A percentile compares a stretch with the other conserved stretches of the same genome.
Conservation (phyloP, 2,329 filamentous ascomycete species). For the Pseudogymnoascus sp. region DNA sequence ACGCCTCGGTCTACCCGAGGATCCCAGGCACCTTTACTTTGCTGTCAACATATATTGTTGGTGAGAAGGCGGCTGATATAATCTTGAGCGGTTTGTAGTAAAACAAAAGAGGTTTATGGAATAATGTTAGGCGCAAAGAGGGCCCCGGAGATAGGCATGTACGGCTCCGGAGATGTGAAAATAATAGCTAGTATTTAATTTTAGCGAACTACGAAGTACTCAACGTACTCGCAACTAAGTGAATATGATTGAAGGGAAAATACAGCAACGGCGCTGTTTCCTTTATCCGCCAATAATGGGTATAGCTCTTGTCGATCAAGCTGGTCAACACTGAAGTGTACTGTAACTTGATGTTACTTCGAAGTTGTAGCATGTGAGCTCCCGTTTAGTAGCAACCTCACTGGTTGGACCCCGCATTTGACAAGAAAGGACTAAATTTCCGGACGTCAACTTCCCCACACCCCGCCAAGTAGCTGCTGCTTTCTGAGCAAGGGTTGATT, state of each 20-base stretch:
- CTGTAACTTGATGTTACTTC: neutral
- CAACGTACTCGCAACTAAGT: neutral
- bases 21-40: conserved; percentile 44
- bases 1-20: conserved; percentile 48
- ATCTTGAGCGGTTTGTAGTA: neutral
- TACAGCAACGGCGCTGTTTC: neutral
- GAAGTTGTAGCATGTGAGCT: neutral
- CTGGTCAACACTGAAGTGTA: neutral
- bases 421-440: neutral
- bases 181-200: neutral
- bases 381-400: neutral
- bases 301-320: neutral
- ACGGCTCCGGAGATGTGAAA: neutral
- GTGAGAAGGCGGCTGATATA: conserved; percentile 45
- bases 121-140: neutral
- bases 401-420: neutral
- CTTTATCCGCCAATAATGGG: neutral
- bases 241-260: conserved; percentile 1
- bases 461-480: neutral
- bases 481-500: neutral
- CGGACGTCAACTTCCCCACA: neutral
- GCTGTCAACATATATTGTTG: conserved; percentile 45
- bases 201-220: neutral
- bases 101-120: neutral
- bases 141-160: neutral